phyloP scores from a whole-genome alignment of 2,329 filamentous ascomycete genomes.

The Colletotrichum sansevieriae region DNA sequence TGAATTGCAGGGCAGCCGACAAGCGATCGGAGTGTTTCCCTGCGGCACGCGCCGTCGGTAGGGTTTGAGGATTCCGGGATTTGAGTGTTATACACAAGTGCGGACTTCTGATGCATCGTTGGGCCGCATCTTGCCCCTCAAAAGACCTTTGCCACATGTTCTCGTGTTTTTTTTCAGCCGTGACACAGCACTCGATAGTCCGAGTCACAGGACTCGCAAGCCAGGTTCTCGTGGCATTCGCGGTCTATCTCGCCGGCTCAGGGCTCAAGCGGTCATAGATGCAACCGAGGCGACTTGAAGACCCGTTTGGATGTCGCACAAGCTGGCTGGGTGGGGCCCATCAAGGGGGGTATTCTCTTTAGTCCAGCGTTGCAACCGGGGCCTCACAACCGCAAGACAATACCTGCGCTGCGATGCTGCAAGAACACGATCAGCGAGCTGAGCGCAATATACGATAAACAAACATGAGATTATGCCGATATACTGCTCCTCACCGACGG shows the following conservation, averaged over 20 bases:
- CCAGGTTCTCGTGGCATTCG: not conserved
- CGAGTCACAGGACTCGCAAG: slow-evolving; percentile 21
- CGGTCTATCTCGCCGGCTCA: not conserved
- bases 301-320: slow-evolving; percentile 10
- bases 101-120: slow-evolving; percentile 4
- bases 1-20: slow-evolving; percentile 2
- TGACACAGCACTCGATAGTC: slow-evolving; percentile 40
- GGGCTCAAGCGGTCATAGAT: slow-evolving; percentile 3
- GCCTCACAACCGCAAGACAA: not conserved
- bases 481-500: slow-evolving; percentile 29
- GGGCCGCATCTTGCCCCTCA: not conserved
- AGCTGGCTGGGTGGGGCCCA: not conserved
- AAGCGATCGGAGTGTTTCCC: slow-evolving; percentile 1
- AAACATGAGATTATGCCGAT: not conserved
- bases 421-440: slow-evolving; percentile 4
- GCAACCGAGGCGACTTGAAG: not conserved
- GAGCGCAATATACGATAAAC: not conserved
- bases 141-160: not conserved
- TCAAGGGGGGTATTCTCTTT: not conserved
- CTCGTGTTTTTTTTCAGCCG: slow-evolving; percentile 23
- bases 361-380: not conserved
- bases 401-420: slow-evolving; percentile 1
- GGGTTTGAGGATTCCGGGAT: slow-evolving; percentile 8
- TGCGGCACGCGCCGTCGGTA: slow-evolving; percentile 9
- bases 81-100: not conserved